phyloP scores from a whole-genome alignment of 2,329 filamentous ascomycete genomes.

The Plectosphaerella plurivora region DNA sequence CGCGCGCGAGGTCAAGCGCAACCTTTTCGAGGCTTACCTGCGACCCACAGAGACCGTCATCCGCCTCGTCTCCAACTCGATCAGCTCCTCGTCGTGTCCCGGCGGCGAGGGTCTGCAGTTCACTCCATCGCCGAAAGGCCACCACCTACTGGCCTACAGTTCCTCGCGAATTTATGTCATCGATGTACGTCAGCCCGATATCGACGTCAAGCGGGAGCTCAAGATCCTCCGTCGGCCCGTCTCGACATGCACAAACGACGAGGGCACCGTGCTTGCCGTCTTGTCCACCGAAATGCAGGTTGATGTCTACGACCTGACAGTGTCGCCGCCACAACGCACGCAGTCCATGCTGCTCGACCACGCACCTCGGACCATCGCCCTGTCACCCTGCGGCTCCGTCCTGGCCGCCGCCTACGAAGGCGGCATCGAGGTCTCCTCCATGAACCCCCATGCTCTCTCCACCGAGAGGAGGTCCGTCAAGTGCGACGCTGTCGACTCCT shows the following conservation, averaged over 20 bases:
- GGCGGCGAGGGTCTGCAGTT: constrained; percentile 85
- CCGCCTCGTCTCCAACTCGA: constrained; percentile 77
- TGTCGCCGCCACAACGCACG: constrained; percentile 62
- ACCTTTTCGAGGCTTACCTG: constrained; percentile 72
- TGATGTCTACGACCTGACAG: constrained; percentile 72
- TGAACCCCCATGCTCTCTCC: constrained; percentile 57
- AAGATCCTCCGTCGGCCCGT: constrained; percentile 74
- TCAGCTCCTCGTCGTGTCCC: constrained; percentile 77
- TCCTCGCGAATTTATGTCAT: constrained; percentile 81
- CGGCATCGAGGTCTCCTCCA: constrained; percentile 81
- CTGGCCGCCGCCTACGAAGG: constrained; percentile 81
- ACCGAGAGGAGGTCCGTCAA: constrained; percentile 73
- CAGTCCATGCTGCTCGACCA: constrained; percentile 75
- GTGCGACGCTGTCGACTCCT: constrained; percentile 68
- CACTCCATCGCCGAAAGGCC: constrained; percentile 69
- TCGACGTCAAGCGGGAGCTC: constrained; percentile 69
- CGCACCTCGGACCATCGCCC: constrained; percentile 69
- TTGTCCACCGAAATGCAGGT: constrained; percentile 79
- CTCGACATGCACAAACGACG: constrained; percentile 73
- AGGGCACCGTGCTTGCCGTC: constrained; percentile 72
- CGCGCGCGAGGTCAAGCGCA: constrained; percentile 66
- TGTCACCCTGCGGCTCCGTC: constrained; percentile 78
- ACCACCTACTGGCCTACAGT: constrained; percentile 74
- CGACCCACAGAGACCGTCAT: constrained; percentile 67
- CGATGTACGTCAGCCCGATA: constrained; percentile 55